A percentile compares a stretch with the other conserved stretches of the same genome.
Conservation (phyloP, 345 rosid genomes). For the Kandelia obovata region DNA sequence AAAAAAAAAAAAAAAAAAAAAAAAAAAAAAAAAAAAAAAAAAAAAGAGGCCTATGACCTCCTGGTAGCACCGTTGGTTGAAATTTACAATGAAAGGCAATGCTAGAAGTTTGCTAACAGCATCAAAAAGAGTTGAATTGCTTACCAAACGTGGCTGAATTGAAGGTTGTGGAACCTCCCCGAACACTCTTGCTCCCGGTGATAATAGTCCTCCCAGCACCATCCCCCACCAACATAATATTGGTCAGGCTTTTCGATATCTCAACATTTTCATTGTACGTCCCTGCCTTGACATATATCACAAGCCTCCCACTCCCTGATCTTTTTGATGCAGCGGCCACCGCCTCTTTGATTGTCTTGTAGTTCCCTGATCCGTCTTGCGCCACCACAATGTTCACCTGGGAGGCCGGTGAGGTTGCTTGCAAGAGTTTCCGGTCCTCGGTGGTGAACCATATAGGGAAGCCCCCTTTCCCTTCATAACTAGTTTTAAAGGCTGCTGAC, state of each 20-base stretch:
- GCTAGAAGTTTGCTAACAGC: too few species aligned
- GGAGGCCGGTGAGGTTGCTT: constrained; percentile 19
- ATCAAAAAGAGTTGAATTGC: neutral
- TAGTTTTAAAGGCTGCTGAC: neutral
- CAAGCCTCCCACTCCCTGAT: constrained; percentile 24
- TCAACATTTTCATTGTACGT: constrained; percentile 27
- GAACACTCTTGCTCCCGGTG: constrained; percentile 40
- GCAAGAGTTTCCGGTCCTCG: constrained; percentile 38
- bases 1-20: too few species aligned
- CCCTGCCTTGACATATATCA: constrained; percentile 34
- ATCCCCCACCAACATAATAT: constrained; percentile 39
- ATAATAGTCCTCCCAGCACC: constrained; percentile 38
- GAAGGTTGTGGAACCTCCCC: constrained; percentile 40
- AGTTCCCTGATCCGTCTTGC: constrained; percentile 39
- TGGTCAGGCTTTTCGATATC: constrained; percentile 26
- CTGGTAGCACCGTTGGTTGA: too few species aligned
- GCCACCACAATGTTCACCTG: constrained; percentile 43
- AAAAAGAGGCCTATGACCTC: too few species aligned
- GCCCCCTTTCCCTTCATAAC: neutral
- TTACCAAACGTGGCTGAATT: constrained; percentile 43
- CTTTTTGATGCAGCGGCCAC: constrained; percentile 32
- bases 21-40: too few species aligned
- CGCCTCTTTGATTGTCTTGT: constrained; percentile 32
- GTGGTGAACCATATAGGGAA: constrained; percentile 38
- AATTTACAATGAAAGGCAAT: too few species aligned